These are phyloP conservation scores for Begonia peltatifolia DNA, from an alignment of 306 rosid species.

Conservation along the genomic window DNA sequence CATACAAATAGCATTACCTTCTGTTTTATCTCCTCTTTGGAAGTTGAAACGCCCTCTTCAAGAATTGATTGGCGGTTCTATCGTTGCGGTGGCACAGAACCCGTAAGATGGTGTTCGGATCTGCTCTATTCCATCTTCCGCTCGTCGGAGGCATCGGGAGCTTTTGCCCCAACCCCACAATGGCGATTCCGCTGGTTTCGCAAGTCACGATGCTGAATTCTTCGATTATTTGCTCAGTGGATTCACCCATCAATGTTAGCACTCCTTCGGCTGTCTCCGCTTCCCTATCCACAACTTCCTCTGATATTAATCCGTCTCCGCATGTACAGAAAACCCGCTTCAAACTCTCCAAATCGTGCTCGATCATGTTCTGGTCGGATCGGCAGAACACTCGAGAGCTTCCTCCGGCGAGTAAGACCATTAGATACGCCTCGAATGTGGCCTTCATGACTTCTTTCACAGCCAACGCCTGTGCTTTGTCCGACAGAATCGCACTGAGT, in stretches of 20 bases:
- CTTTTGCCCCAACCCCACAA: conserved; percentile 42
- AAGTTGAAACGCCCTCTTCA: conserved; percentile 73
- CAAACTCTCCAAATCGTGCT: conserved; percentile 68
- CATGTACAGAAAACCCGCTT: conserved; percentile 48
- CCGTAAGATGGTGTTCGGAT: conserved; percentile 86
- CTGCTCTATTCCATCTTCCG: conserved; percentile 75
- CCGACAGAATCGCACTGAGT: conserved; percentile 40
- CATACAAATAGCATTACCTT: too few relatives aligned
- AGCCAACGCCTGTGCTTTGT: conserved; percentile 69
- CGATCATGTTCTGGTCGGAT: conserved; percentile 44
- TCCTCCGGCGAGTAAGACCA: conserved; percentile 92
- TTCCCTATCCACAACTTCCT: conserved; percentile 61
- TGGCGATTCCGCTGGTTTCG: conserved; percentile 64
- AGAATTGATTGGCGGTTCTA: conserved; percentile 51
- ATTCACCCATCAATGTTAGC: conserved; percentile 46
- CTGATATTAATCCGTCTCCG: conserved; percentile 70
- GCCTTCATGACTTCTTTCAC: conserved; percentile 80
- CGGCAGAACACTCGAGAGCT: conserved; percentile 41
- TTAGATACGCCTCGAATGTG: conserved; percentile 63
- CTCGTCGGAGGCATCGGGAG: conserved; percentile 90
- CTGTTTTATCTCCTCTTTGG: conserved; percentile 48
- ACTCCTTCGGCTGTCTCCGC: conserved; percentile 66
- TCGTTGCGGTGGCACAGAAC: conserved; percentile 81
- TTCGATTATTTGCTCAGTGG: conserved; percentile 63
- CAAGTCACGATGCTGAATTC: conserved; percentile 68